Evolutionary conservation across 129 eudicot genomes (phyloP).

Genomic region (Helichrysum umbraculigerum): DNA sequence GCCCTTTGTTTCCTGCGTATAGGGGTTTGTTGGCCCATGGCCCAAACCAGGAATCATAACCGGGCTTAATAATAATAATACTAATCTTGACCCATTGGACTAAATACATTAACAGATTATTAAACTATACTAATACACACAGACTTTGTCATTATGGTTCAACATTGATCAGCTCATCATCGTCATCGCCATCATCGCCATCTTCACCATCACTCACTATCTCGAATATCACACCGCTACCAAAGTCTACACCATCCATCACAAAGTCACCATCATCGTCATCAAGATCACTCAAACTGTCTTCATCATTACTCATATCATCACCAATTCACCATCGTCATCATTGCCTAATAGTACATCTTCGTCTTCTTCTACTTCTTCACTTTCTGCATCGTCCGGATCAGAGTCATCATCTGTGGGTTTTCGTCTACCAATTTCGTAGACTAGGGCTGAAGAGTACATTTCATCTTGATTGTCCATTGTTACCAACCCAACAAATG

Average conservation of each 20-base stretch:
- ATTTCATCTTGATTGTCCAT: conserved; percentile 95
- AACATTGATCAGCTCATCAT: conserved; percentile 64
- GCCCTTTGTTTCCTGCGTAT: no score
- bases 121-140: no score
- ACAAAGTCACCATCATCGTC: conserved; percentile 82
- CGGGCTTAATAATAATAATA: no score
- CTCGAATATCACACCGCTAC: conserved; percentile 63
- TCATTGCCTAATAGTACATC: conserved; percentile 51
- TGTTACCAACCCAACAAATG: conserved; percentile 84
- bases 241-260: conserved; percentile 55
- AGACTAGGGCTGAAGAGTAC: conserved; percentile 89
- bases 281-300: conserved; percentile 60
- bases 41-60: no score
- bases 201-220: conserved; percentile 68
- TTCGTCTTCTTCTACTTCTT: conserved; percentile 65
- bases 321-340: conserved; percentile 74
- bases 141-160: no score
- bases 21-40: no score
- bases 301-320: conserved; percentile 80
- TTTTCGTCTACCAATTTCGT: conserved; percentile 85
- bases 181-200: conserved; percentile 74
- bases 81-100: no score
- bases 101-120: no score
- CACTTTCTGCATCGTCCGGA: conserved; percentile 91
- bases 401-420: conserved; percentile 96